These are phyloP conservation scores for Platanus orientalis DNA, from an alignment of 164 flowering plant species.

Conservation along the genomic window DNA sequence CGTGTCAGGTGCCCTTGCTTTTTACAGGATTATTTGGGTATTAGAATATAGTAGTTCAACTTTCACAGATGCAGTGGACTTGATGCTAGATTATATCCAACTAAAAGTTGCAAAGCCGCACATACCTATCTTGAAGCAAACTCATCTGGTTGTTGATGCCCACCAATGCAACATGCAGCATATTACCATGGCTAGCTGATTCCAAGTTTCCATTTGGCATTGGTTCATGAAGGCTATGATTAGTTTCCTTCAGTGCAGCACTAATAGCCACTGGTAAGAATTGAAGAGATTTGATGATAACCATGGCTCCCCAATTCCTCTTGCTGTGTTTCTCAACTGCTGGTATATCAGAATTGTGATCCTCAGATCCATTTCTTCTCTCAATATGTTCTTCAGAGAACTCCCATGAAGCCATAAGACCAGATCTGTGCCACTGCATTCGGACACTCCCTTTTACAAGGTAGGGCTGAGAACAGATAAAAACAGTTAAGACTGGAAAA, in stretches of 20 bases:
- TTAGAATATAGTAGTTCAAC: no score
- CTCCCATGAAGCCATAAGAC: slow-evolving; percentile 96
- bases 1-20: no score
- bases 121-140: slow-evolving; percentile 94
- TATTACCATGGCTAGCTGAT: slow-evolving; percentile 57
- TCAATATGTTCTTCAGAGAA: slow-evolving; percentile 80
- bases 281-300: slow-evolving; percentile 91
- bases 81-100: background rate
- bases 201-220: slow-evolving; percentile 36
- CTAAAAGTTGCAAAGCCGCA: background rate
- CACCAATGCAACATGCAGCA: slow-evolving; percentile 90
- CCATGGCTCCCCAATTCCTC: slow-evolving; percentile 98
- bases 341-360: slow-evolving; percentile 28
- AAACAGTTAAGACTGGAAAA: slow-evolving; percentile 18
- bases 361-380: slow-evolving; percentile 45
- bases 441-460: slow-evolving; percentile 92
- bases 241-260: slow-evolving; percentile 75
- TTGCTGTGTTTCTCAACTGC: slow-evolving; percentile 53
- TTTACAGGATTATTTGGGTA: no score
- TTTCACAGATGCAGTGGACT: no score
- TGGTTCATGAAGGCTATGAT: slow-evolving; percentile 37
- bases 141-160: slow-evolving; percentile 98
- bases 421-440: slow-evolving; percentile 99
- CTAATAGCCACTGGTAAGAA: slow-evolving; percentile 58
- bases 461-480: slow-evolving; percentile 62